Percentiles rank a stretch among this genome's conserved stretches.
These are phyloP conservation scores for Clathrus columnatus DNA, from an alignment of 768 basidiomycete genomes.

Conservation along the genomic window DNA sequence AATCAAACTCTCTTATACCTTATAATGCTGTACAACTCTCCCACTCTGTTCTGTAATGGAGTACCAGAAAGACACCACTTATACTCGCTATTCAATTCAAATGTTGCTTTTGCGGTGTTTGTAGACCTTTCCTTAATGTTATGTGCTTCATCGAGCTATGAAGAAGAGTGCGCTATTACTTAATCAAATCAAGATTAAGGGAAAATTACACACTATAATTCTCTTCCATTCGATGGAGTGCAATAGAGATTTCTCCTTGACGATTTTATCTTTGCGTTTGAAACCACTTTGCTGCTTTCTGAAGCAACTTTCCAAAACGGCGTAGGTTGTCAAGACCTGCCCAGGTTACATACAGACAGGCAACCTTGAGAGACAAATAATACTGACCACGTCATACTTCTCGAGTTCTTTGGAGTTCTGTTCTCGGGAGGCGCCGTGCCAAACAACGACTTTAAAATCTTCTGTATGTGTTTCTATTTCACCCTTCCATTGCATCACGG, in stretches of 20 bases:
- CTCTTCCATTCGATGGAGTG: constrained; percentile 83
- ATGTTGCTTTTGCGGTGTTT: constrained; percentile 95
- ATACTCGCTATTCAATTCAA: constrained; percentile 71
- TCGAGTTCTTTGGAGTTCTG: constrained; percentile 57
- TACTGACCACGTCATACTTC: constrained; percentile 78
- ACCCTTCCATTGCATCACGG: constrained; percentile 80
- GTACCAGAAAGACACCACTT: constrained; percentile 97
- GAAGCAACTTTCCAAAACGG: constrained; percentile 86
- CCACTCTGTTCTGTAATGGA: constrained; percentile 96
- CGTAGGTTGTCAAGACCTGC: constrained; percentile 77
- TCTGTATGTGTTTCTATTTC: constrained; percentile 84
- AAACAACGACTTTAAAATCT: constrained; percentile 79
- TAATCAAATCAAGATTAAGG: neutral
- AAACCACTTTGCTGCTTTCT: constrained; percentile 90
- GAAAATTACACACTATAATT: constrained; percentile 48
- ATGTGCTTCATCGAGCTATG: constrained; percentile 88
- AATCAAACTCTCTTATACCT: constrained; percentile 25
- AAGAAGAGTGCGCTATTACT: neutral
- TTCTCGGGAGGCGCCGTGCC: constrained; percentile 78
- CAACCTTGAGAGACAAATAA: constrained; percentile 2
- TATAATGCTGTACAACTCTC: constrained; percentile 92
- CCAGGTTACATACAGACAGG: neutral
- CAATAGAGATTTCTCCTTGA: constrained; percentile 83
- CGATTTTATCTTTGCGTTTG: constrained; percentile 70
- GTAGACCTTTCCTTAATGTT: constrained; percentile 95